Evolutionary conservation across 192 early-diverging fungal genomes (phyloP).

Genomic region (Glomus cerebriforme): DNA sequence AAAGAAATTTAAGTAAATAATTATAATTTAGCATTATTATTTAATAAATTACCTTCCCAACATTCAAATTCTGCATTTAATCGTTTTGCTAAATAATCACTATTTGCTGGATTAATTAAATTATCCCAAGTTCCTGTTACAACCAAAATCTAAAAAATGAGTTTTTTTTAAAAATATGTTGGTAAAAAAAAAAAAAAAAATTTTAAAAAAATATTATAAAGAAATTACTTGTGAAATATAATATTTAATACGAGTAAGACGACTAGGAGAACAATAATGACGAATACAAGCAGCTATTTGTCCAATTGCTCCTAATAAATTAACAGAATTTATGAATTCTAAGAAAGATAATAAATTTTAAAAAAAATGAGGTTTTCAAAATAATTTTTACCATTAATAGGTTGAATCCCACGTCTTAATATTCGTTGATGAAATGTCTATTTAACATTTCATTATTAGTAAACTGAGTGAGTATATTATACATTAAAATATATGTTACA

Average conservation of each 20-base stretch:
- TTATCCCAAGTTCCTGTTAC: slow-evolving; percentile 40
- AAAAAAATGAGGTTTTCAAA: no score
- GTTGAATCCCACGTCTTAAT: background rate
- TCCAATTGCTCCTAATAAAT: slow-evolving; percentile 2
- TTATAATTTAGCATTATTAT: background rate
- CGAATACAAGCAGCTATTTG: slow-evolving; percentile 35
- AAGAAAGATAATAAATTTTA: background rate
- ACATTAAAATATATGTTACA: background rate
- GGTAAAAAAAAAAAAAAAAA: background rate
- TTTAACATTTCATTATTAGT: background rate
- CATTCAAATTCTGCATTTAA: slow-evolving; percentile 31
- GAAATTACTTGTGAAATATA: slow-evolving; percentile 5
- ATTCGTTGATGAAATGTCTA: background rate
- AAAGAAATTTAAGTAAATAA: background rate
- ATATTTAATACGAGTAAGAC: slow-evolving; percentile 32
- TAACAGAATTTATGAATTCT: no score
- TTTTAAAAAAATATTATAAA: no score
- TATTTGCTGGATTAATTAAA: slow-evolving; percentile 38
- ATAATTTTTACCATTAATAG: slow-evolving; percentile 7
- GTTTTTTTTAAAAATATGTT: no score
- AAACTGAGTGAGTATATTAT: background rate
- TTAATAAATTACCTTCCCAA: slow-evolving; percentile 36
- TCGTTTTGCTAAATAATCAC: slow-evolving; percentile 36
- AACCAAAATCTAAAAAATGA: slow-evolving; percentile 3
- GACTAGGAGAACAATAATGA: slow-evolving; percentile 39